These are phyloP conservation scores for Dendrostoma leiphaemia DNA, from an alignment of 2,329 filamentous ascomycete species.

Conservation along the genomic window DNA sequence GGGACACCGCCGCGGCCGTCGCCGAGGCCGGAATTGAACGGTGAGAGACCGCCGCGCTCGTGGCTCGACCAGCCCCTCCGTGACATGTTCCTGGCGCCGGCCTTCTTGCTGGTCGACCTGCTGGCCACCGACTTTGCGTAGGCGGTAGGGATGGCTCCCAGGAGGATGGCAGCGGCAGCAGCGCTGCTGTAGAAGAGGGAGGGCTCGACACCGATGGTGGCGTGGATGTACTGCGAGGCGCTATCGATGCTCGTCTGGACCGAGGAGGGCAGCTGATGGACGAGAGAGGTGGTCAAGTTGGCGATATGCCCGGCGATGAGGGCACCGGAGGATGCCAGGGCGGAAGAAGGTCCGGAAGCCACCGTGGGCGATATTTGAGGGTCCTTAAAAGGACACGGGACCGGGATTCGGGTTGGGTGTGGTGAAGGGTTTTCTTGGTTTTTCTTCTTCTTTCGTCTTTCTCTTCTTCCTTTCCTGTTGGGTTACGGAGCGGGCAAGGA, in stretches of 20 bases:
- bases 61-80: conserved; percentile 50
- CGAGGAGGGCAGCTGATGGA: conserved; percentile 39
- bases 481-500: too few relatives aligned
- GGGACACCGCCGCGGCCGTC: conserved; percentile 42
- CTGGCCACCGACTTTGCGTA: conserved; percentile 23
- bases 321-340: conserved; percentile 63
- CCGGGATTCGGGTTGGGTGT: conserved; percentile 11
- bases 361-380: conserved; percentile 49
- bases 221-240: conserved; percentile 50
- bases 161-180: conserved; percentile 46
- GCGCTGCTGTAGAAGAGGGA: conserved; percentile 50
- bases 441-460: too few relatives aligned
- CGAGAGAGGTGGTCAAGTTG: conserved; percentile 48
- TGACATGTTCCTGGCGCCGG: conserved; percentile 40
- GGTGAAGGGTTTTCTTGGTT: too few relatives aligned
- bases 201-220: conserved; percentile 49
- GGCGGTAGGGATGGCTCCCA: conserved; percentile 42
- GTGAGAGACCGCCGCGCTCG: conserved; percentile 43
- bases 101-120: conserved; percentile 21
- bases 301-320: conserved; percentile 43
- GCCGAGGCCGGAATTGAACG: conserved; percentile 46
- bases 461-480: too few relatives aligned
- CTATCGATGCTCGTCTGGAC: conserved; percentile 54
- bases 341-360: conserved; percentile 54
- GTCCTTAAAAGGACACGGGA: conserved; percentile 40